Base-by-base conservation (phyloP, 2,329 filamentous ascomycete genomes). In the Neospermospora avenae region DNA sequence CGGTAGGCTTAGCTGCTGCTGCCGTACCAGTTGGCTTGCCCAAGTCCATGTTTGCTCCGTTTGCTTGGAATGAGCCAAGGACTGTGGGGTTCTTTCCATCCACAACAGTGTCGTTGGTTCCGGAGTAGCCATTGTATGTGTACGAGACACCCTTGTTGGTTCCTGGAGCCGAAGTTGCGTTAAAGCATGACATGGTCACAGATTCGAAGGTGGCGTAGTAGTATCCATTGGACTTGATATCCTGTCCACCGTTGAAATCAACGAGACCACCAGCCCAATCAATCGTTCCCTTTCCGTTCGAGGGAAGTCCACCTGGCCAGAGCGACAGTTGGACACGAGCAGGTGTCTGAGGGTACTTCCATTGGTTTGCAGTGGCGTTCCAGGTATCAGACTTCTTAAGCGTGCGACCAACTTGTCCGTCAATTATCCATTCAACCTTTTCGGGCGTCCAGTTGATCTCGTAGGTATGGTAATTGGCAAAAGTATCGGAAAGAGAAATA, bases 401-500 rank as follows among this genome's bases (percentile, higher is more conserved):
- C 24, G 84, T 88, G 63, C 95, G 91, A 65, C 88, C 84, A 28
- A 87, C 81, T 57, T 88, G 79, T 72, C 91, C 93, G 72, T 99
- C 92, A 52, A 99, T 83, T 61, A 84, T 83, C 95, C 95, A 99
- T 60, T 85, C 88, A 66, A 98, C 87, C 65, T 82, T 77, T 65
- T 98, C 93, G 13, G 91, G 90, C 2, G 87, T 89, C 95, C 95
- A 99, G 74, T 91, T 86, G 71, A 99, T 89, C 73, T 93, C 91
- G 77, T 98, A 99, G 41, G 88, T 88, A 80, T 99, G 95, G 74
- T 82, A 91, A 68, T 92, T 85, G 58, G 81, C 74, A 73, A 89
- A 93, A 3, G 91, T 93, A 75, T 96, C 82, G 31, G 81, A 80
- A 28, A 84, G 69, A 1, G 83, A 82, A 51, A 92, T 84, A 74